Base-by-base conservation (phyloP, 139 green algal genomes). In the Tetratostichococcus sp. region DNA sequence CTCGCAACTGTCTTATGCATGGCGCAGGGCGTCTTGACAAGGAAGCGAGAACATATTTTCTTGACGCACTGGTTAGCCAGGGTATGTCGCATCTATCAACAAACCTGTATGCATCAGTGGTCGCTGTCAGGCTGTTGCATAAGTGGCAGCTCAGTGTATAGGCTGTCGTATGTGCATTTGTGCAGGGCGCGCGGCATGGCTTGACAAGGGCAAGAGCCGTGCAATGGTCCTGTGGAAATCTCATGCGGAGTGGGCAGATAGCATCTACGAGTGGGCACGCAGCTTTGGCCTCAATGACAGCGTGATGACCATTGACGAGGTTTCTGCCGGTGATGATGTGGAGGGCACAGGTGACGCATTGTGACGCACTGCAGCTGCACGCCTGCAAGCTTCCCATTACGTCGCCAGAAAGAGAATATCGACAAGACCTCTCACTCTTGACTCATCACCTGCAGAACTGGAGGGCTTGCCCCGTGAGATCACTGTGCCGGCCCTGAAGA, bases 271-370 rank as follows among this genome's bases (percentile, higher is more conserved):
- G 16, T 90, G 85, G 71, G 84, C 83, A 31, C 68, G 75, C 21
- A 77, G 35, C 1, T 84, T 70, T 19, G 89, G 85, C 30, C 67
- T 92, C 35, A 76, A 79, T 58, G 88, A 88, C 75, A 81, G 69
- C 8, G 89, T 93, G 25, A 89, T 92, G 74, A 87, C 82, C 17
- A 22, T 90, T 32, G 81, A 90, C 19, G 85, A 90, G 50, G 67
- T 90, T 31, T 43, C 69, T 19, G 30, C 35, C 1, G 86, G 87
- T 0, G 78, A 89, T 33, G 89, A 91, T 8, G 84, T 89, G 39
- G 32, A 69, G 0, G 87, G 89, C 2, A 93, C 85, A 71, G 89
- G 85, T 86, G 65, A 43, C 32, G 65, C 28, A 70, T 35, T 26
- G 22, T 30, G 14, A 1, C 30, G 4, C 5, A 31, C n/a, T n/a